Percentiles rank a stretch among this genome's conserved stretches.
These are phyloP conservation scores for Cyclotella baltica DNA, from an alignment of 108 stramenopile genomes.

Conservation along the genomic window DNA sequence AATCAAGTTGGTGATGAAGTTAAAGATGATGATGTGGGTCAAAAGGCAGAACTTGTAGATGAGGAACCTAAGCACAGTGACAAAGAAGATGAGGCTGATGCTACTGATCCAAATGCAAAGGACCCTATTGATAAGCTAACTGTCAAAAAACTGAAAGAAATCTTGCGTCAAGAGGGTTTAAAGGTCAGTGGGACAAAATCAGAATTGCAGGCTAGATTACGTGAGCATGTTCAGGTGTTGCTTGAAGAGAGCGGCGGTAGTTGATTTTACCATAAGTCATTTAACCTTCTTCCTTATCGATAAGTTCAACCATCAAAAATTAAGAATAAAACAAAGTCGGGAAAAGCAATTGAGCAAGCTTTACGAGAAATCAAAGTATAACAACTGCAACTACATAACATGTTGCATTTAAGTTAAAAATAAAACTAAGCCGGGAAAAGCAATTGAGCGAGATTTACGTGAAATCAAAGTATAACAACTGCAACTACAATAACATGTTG, in stretches of 20 bases:
- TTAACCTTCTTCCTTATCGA: too few relatives aligned
- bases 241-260: conserved; percentile 47
- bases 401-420: too few relatives aligned
- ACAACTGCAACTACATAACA: too few relatives aligned
- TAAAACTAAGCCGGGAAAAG: too few relatives aligned
- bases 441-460: too few relatives aligned
- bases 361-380: too few relatives aligned
- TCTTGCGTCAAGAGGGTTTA: conserved; percentile 68
- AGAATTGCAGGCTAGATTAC: conserved; percentile 79
- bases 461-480: too few relatives aligned
- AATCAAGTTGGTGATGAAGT: conserved; percentile 4
- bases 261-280: too few relatives aligned
- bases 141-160: conserved; percentile 80
- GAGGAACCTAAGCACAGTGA: background rate
- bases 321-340: too few relatives aligned
- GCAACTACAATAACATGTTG: too few relatives aligned
- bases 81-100: conserved; percentile 20
- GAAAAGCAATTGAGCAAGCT: too few relatives aligned
- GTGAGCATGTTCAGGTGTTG: conserved; percentile 71
- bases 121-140: conserved; percentile 84
- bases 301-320: too few relatives aligned
- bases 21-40: background rate
- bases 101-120: conserved; percentile 4
- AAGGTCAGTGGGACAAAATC: conserved; percentile 79
- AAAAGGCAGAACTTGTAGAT: background rate